Percentiles rank a stretch among this genome's conserved stretches.
These are phyloP conservation scores for Hymenoscyphus occultus DNA, from an alignment of 2,329 filamentous ascomycete genomes.

Conservation along the genomic window DNA sequence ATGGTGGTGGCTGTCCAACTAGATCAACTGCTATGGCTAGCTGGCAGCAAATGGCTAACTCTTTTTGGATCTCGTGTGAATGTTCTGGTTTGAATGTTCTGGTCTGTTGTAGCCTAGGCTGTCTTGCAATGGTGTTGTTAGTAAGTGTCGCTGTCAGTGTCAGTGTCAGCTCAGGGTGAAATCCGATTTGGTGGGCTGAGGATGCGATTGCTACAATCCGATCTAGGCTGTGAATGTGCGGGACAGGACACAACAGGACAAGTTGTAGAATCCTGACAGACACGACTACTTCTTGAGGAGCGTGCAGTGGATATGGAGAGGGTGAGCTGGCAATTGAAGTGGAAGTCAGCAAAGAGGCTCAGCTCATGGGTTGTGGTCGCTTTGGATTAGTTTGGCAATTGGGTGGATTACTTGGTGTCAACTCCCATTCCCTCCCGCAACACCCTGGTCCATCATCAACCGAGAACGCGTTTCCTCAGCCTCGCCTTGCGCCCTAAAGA, in stretches of 20 bases:
- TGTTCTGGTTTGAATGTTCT: neutral
- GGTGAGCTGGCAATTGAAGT: neutral
- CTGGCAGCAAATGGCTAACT: neutral
- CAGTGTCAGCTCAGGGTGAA: neutral
- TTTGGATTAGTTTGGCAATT: neutral
- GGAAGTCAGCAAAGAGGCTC: conserved; percentile 4
- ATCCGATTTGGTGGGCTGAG: neutral
- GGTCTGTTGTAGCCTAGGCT: neutral
- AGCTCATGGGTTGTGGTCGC: neutral
- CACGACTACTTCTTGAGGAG: neutral
- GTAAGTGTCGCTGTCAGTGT: neutral
- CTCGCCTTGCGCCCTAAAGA: too few species aligned
- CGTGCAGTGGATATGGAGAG: neutral
- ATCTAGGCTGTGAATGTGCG: neutral
- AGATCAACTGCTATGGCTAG: neutral
- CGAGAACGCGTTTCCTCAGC: too few species aligned
- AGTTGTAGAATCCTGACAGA: neutral
- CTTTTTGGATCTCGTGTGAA: neutral
- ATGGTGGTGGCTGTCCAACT: neutral
- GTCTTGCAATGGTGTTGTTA: neutral
- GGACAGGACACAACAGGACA: neutral
- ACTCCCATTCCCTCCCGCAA: neutral
- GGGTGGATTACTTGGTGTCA: neutral
- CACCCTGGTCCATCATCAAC: neutral
- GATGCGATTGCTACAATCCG: neutral